Base-by-base conservation (phyloP, 2,329 filamentous ascomycete genomes). In the Xylariaceae sp. region DNA sequence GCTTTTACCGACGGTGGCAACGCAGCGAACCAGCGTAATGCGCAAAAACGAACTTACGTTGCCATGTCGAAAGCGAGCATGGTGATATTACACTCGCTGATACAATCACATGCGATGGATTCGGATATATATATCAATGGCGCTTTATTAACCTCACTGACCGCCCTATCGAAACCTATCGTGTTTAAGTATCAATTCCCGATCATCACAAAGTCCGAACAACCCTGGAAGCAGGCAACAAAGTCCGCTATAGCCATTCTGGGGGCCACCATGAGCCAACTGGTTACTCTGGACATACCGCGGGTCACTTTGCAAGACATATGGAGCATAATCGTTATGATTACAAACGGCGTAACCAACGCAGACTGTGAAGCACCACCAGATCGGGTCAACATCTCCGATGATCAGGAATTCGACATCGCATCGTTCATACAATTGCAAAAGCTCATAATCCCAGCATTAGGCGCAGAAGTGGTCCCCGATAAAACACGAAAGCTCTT, bases 1-100 rank as follows among this genome's bases (percentile, higher is more conserved):
- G 86, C 89, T 1, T 92, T 89, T 61, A 70, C 75, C 0, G 64
- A 70, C 29, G 70, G 67, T 13, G 65, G 58, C 55, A 63, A 62
- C 67, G 71, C 53, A 65, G 73, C 53, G 51, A 65, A 56, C 19
- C 70, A 56, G 51, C 72, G 59, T 51, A 69, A 68, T 60, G 68
- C 60, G 32, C 47, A 70, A 47, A 83, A 83, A 53, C 87, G 89
- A 6, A 95, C 90, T 0, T 97, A 91, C 66, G 84, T 99, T 51
- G 92, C 94, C 32, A 81, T 97, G 66, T 90, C 92, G 1, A 95
- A 94, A 69, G 82, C 83, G 18, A 84, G 87, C 54, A 94, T 96
- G 79, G 74, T 78, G 2, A 80, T 90, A 43, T 70, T 95, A 1
- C 78, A 87, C 58, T 73, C 72, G 0, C 71, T 89, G 2, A 74